Base-by-base conservation (phyloP, 2,329 filamentous ascomycete genomes). In the Botrytis sinoallii region DNA sequence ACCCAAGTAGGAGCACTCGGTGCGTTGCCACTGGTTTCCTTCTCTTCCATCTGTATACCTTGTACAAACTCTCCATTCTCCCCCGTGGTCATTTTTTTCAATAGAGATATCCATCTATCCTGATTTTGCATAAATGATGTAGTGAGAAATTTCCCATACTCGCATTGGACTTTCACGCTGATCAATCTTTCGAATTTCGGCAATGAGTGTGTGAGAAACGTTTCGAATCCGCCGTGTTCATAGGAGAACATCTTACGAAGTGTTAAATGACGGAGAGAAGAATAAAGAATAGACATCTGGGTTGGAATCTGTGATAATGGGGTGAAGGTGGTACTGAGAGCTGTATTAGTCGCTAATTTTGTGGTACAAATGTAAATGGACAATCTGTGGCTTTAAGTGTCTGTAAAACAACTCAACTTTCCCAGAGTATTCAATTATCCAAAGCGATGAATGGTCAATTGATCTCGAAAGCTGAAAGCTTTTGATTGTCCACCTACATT, bases 21-120 rank as follows among this genome's bases (percentile, higher is more conserved):
- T n/a, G 2, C 1, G 8, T 1, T 20, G 7, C n/a, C 32, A 38
- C 12, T 40, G 25, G 4, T 0, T n/a, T n/a, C 22, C 10, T n/a
- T 2, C 4, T 18, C 9, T n/a, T 5, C 20, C 9, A 38, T 10
- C 7, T 25, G 25, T 5, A 40, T 32, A 4, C 44, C 64, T 1
- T 38, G 48, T 12, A 52, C 44, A 10, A 0, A 18, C 1, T 67
- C 64, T 0, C 44, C 44, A 38, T 67, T n/a, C 3, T 52, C 22
- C 6, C 32, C 44, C 7, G 20, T 52, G 14, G 52, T 29, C 22
- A 38, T 66, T 6, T 20, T 38, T 1, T 67, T 16, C 64, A 67
- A 7, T 3, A 52, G 14, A 20, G 48, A 32, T 18, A 10, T 38
- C 22, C 44, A 67, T 18, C 1, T 7, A 29, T 42, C 38, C 6